These are phyloP conservation scores for Adansonia digitata DNA, from an alignment of 345 rosid species.

Conservation along the genomic window DNA sequence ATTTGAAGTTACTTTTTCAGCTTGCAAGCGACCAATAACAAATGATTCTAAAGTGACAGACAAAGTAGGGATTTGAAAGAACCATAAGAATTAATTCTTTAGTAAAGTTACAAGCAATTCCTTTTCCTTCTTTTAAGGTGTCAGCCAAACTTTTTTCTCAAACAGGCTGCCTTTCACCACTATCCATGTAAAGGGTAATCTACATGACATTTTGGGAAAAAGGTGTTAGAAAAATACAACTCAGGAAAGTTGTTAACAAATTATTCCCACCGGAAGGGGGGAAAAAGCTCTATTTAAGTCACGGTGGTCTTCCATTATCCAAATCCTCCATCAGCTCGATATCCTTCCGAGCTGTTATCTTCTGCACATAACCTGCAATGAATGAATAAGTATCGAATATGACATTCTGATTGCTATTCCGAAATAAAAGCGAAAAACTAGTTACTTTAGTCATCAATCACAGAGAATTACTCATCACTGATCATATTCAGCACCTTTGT, in stretches of 20 bases:
- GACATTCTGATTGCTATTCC: background rate
- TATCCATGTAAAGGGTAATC: background rate
- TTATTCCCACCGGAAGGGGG: constrained; percentile 3
- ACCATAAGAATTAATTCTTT: constrained; percentile 26
- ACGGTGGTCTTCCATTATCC: constrained; percentile 68
- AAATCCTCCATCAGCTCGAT: constrained; percentile 79
- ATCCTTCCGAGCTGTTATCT: constrained; percentile 82
- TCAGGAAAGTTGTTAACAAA: constrained; percentile 6
- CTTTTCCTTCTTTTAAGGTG: constrained; percentile 13
- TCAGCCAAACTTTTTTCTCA: background rate
- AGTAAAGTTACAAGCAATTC: constrained; percentile 23
- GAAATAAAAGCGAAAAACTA: background rate
- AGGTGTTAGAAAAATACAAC: constrained; percentile 15
- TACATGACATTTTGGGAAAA: constrained; percentile 1
- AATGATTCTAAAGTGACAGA: constrained; percentile 10
- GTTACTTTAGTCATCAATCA: background rate
- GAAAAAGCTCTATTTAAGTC: constrained; percentile 17
- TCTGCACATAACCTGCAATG: constrained; percentile 83
- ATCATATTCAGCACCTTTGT: background rate
- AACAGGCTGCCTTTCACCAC: constrained; percentile 12
- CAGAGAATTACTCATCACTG: background rate
- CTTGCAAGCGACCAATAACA: background rate
- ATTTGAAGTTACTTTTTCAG: background rate
- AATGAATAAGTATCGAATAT: background rate
- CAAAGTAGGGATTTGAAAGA: background rate